phyloP scores from a whole-genome alignment of 441 rosid genomes.

The Pelargonium fulgidum region DNA sequence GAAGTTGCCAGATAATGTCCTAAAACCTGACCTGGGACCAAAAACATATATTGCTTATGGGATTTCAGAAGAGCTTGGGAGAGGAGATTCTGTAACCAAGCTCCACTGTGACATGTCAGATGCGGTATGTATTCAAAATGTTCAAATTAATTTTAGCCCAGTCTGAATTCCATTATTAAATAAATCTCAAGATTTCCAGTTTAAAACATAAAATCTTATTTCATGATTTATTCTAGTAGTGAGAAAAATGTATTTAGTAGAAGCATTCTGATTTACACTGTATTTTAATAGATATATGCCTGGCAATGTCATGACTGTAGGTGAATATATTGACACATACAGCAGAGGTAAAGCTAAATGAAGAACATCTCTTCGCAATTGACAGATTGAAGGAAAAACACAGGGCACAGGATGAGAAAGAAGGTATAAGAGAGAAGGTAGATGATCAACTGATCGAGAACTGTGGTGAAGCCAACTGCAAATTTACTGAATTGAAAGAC shows the following conservation, averaged over 20 bases:
- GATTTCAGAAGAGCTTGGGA: conserved; percentile 57
- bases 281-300: neutral
- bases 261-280: neutral
- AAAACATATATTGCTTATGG: conserved; percentile 93
- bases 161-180: neutral
- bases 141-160: too few relatives aligned
- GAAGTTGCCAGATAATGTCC: conserved; percentile 51
- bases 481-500: too few relatives aligned
- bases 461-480: too few relatives aligned
- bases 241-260: neutral
- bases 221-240: neutral
- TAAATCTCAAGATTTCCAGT: neutral
- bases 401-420: conserved; percentile 54
- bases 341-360: conserved; percentile 41
- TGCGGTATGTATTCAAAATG: conserved; percentile 46
- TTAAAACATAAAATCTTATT: neutral
- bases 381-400: conserved; percentile 50
- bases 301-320: conserved; percentile 27
- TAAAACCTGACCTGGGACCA: conserved; percentile 93
- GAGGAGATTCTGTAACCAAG: conserved; percentile 94
- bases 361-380: conserved; percentile 46
- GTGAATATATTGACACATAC: conserved; percentile 83
- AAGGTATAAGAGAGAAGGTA: conserved; percentile 21
- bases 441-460: conserved; percentile 6
- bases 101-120: conserved; percentile 95